A percentile compares a stretch with the other conserved stretches of the same genome.
These are phyloP conservation scores for Ophiobolus disseminans DNA, from an alignment of 2,329 filamentous ascomycete species.

Conservation along the genomic window DNA sequence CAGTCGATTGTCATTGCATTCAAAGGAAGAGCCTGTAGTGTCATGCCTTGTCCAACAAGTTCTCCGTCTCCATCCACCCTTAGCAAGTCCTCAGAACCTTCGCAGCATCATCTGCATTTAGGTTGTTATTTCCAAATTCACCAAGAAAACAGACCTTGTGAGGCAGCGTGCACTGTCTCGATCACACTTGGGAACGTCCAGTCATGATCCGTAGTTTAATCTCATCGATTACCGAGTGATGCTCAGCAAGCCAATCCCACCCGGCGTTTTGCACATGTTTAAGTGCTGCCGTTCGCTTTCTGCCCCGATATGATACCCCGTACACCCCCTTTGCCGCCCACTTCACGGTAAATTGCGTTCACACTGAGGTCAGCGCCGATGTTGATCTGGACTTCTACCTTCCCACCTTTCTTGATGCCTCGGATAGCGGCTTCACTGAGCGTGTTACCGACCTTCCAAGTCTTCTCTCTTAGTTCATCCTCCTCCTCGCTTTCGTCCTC, in stretches of 20 bases:
- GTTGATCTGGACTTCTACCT: conserved; percentile 94
- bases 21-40: too few species aligned
- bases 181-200: too few species aligned
- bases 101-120: too few species aligned
- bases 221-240: too few species aligned
- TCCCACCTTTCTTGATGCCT: conserved; percentile 83
- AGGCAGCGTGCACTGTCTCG: too few species aligned
- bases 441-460: conserved; percentile 85
- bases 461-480: conserved; percentile 86
- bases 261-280: too few species aligned
- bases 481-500: conserved; percentile 70
- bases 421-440: conserved; percentile 87
- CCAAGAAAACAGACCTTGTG: too few species aligned
- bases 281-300: conserved; percentile 44
- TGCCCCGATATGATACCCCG: conserved; percentile 38
- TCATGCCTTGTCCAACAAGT: too few species aligned
- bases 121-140: too few species aligned
- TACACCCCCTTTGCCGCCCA: conserved; percentile 81
- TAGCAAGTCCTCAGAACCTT: too few species aligned
- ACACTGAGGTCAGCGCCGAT: conserved; percentile 80
- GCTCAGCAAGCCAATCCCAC: background rate
- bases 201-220: background rate
- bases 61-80: too few species aligned
- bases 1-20: background rate
- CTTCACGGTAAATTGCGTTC: conserved; percentile 81